Evolutionary conservation across 495 filamentous ascomycete genomes (phyloP), one percentile per base, ranked within the genome.

Genomic region (Penicillium verhagenii): DNA sequence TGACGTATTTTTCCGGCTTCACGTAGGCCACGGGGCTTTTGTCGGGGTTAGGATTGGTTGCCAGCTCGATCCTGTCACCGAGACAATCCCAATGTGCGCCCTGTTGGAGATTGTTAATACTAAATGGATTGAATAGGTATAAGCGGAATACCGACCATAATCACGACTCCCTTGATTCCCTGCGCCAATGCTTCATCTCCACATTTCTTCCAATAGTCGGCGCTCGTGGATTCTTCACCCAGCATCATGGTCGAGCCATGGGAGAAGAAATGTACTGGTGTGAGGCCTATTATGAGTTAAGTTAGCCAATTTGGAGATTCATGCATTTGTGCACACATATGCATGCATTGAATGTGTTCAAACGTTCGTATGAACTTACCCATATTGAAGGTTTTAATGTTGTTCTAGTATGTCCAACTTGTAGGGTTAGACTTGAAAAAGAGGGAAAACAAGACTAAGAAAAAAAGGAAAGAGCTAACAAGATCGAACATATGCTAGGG

Each of bases 171-270:
- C 65, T 83, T 81, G 60, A 86, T 76, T 26, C 73, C 74, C 35
- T 76, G 66, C 1, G 72, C 76, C 0, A 85, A 70, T 0, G 82
- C 83, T 52, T 80, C 80, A 51, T 83, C 80, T 6, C 83, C 83
- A 60, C 80, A 83, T 57, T 77, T 72, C 51, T 82, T 81, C 83
- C 83, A 86, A 63, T 85, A 85, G 6, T 73, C 72, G 11, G 80
- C 82, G 0, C 81, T 82, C 14, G 71, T 59, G 39, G 76, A 80
- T 53, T 83, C 75, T 53, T 84, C 83, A 38, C 82, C 83, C 13
- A 86, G 71, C 82, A 86, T 86, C 82, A 84, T 84, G 23, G 82
- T 85, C 33, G 81, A 83, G 66, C 83, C 83, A 76, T 86, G 83
- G 13, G 83, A 86, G 70, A 86, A 85, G 69, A 86, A 82, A 58